phyloP scores from a whole-genome alignment of 169 alveolate species.

The Plasmodium sp. region DNA sequence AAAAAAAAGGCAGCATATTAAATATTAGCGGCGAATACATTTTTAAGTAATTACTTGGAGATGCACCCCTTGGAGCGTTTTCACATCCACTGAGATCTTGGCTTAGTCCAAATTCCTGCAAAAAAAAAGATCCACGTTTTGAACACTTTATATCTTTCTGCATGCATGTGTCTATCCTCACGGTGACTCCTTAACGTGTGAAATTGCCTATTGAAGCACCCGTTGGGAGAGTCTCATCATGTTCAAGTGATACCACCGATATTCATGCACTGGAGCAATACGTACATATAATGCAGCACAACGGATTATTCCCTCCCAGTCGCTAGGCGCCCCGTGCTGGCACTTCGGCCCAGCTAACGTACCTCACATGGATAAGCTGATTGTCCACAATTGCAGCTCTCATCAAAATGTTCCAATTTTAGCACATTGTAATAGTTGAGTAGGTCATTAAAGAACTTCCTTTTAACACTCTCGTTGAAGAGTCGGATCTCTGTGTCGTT shows the following conservation, averaged over 20 bases:
- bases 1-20: neutral
- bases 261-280: neutral
- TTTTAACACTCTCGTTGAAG: slow-evolving; percentile 10
- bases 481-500: neutral
- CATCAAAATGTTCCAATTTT: neutral
- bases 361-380: neutral
- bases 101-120: neutral
- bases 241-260: neutral
- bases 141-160: neutral
- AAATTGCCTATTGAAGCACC: neutral
- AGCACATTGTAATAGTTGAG: slow-evolving; percentile 19
- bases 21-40: neutral
- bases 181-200: neutral
- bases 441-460: slow-evolving; percentile 14
- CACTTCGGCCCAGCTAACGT: neutral
- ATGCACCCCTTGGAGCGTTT: neutral
- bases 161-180: neutral
- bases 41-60: neutral
- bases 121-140: neutral
- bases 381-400: neutral
- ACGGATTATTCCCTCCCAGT: neutral
- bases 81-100: neutral
- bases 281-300: neutral
- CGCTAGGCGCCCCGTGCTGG: neutral
- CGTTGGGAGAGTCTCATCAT: neutral